Conservation (phyloP, 83 land plant species). For the Thuja plicata region DNA sequence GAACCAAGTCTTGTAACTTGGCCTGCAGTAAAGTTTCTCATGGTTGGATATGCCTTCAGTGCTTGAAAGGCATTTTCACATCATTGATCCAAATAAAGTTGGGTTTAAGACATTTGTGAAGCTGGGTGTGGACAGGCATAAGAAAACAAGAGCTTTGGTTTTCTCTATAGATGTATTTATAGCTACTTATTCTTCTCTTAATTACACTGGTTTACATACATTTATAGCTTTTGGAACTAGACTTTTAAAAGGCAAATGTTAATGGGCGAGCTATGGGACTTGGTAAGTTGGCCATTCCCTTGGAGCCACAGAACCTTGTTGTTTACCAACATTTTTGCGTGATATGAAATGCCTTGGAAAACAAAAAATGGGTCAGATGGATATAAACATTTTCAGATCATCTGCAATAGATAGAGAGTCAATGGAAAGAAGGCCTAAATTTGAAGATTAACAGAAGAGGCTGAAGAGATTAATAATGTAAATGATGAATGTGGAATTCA, state of each 20-base stretch:
- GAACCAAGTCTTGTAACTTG: slow-evolving; percentile 68
- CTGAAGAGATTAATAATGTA: no score
- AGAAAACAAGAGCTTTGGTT: slow-evolving; percentile 51
- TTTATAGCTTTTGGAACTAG: slow-evolving; percentile 80
- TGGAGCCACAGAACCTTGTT: no score
- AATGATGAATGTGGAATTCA: no score
- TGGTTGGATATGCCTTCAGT: slow-evolving; percentile 87
- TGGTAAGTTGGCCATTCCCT: no score
- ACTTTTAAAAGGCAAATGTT: not conserved
- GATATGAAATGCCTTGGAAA: no score
- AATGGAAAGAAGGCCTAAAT: no score
- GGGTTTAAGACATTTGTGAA: slow-evolving; percentile 67
- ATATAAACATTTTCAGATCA: no score
- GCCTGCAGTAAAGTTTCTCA: slow-evolving; percentile 69
- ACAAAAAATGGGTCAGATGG: no score
- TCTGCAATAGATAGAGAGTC: no score
- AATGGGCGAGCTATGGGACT: no score
- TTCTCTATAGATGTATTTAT: slow-evolving; percentile 89
- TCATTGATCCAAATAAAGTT: slow-evolving; percentile 76
- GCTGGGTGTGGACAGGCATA: slow-evolving; percentile 14
- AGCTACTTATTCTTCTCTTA: slow-evolving; percentile 69
- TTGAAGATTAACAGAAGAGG: no score
- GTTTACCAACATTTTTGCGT: no score
- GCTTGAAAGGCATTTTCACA: slow-evolving; percentile 68
- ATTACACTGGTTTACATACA: slow-evolving; percentile 65